Base-by-base conservation (phyloP, 805 yeast species). In the Cyberlindnera mrakii region DNA sequence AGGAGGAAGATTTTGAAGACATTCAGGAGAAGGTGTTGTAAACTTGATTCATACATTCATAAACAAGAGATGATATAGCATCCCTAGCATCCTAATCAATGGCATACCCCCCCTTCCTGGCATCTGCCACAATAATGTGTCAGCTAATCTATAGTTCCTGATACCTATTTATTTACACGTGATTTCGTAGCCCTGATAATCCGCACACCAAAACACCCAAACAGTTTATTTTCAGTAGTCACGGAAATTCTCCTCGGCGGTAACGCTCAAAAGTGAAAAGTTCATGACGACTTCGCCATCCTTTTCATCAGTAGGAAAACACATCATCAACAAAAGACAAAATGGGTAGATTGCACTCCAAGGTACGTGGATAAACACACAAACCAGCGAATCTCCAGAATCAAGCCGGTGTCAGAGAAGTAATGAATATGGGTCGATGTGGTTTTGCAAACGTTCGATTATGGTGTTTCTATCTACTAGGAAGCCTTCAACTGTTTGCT, bases 291-390 rank as follows among this genome's bases (percentile, higher is more conserved):
- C 46, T 14, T 13, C n/a, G 18, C 33, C 13, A 27, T 14, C 31
- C 25, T n/a, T 14, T 15, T 35, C 16, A 16, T 4, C n/a, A 13
- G 3, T 6, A 16, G 25, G 9, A 35, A 29, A 37, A 34, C 34
- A 20, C 47, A 41, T 17, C 50, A 50, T 54, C 66, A 59, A 63
- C 67, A 70, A 63, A 71, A 70, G 66, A 74, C 81, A 85, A 78
- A 72, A 91, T 91, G 99, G 99, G 96, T 90, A 96, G 99, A 80
- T 82, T 91, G 90, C 98, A 91, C 88, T 85, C 96, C 77, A 77
- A 85, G 73, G 95, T 85, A 85, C 79, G 95, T 85, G 52, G 46
- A 45, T 48, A 42, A 47, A 33, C 40, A 23, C 32, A 33, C 41
- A 20, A 33, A 37, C 27, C 37, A 39, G 40, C 47, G 27, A 23